Percentiles rank a stretch among this genome's conserved stretches.
These are phyloP conservation scores for Scleroderma bovista DNA, from an alignment of 768 basidiomycete genomes.

Conservation along the genomic window DNA sequence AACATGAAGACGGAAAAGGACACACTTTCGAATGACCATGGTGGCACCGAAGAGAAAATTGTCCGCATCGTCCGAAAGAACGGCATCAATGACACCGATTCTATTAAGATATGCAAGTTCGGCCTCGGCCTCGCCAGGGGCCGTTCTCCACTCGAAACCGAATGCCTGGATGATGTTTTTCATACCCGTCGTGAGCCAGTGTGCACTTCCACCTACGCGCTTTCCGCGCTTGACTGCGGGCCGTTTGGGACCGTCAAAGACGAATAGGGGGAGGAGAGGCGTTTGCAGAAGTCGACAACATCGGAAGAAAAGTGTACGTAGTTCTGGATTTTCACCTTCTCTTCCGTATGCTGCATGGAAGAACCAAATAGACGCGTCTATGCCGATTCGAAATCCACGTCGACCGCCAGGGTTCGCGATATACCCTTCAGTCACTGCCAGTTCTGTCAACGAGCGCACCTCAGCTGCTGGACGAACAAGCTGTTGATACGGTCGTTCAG, in stretches of 20 bases:
- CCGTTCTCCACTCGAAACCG: slow-evolving; percentile 75
- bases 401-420: slow-evolving; percentile 54
- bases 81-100: slow-evolving; percentile 78
- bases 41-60: slow-evolving; percentile 86
- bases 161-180: slow-evolving; percentile 74
- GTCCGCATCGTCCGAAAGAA: slow-evolving; percentile 92
- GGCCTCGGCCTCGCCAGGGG: slow-evolving; percentile 93
- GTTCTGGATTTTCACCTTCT: slow-evolving; percentile 84
- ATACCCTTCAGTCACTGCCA: slow-evolving; percentile 74
- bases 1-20: not conserved
- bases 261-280: slow-evolving; percentile 83
- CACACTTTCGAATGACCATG: slow-evolving; percentile 79
- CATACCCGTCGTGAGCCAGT: slow-evolving; percentile 71
- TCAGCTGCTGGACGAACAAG: slow-evolving; percentile 67
- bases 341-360: slow-evolving; percentile 65
- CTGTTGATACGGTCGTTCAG: slow-evolving; percentile 27
- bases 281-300: slow-evolving; percentile 71
- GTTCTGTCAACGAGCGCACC: slow-evolving; percentile 68
- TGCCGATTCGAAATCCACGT: slow-evolving; percentile 77
- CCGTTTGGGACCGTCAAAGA: slow-evolving; percentile 86
- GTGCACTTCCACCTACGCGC: slow-evolving; percentile 52
- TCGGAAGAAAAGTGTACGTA: slow-evolving; percentile 81
- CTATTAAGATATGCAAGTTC: slow-evolving; percentile 84
- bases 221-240: slow-evolving; percentile 79
- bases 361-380: slow-evolving; percentile 82